These are phyloP conservation scores for Apiotrichum porosum DNA, from an alignment of 1,284 basidiomycete genomes.

Conservation along the genomic window DNA sequence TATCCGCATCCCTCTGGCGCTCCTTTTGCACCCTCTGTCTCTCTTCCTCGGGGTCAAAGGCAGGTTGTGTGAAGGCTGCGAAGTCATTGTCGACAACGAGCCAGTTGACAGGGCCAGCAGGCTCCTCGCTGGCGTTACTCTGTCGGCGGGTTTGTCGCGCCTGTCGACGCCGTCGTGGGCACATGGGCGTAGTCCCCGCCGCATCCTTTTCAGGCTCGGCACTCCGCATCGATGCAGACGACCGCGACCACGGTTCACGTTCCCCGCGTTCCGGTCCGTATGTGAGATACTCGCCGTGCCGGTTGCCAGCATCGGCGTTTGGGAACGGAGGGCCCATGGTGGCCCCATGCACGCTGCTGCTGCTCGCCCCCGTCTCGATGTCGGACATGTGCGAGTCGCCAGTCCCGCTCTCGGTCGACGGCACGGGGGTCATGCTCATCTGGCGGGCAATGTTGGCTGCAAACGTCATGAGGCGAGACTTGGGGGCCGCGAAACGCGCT, in stretches of 20 bases:
- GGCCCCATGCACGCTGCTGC: not conserved
- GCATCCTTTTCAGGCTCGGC: not conserved
- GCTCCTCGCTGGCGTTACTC: not conserved
- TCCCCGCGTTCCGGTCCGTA: no score
- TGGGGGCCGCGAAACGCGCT: not conserved
- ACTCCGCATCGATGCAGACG: no score
- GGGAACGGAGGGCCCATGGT: not conserved
- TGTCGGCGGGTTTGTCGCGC: not conserved
- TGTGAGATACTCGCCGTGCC: no score
- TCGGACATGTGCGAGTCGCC: not conserved
- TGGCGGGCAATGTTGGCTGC: not conserved
- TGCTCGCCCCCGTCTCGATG: not conserved
- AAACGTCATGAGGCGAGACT: not conserved
- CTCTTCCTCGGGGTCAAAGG: not conserved
- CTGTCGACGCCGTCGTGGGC: not conserved
- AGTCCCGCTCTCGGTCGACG: not conserved
- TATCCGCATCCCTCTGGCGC: no score
- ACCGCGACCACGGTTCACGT: no score
- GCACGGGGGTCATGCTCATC: constrained; percentile 1
- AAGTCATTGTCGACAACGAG: constrained; percentile 1
- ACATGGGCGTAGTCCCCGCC: no score
- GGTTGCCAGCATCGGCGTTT: not conserved
- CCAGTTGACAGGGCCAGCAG: not conserved
- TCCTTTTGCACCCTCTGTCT: no score
- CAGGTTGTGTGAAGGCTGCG: no score